Percentiles rank a stretch among this genome's conserved stretches.
phyloP scores from a whole-genome alignment of 371 early-diverging fungal species.

The Nosema muscidifuracis region DNA sequence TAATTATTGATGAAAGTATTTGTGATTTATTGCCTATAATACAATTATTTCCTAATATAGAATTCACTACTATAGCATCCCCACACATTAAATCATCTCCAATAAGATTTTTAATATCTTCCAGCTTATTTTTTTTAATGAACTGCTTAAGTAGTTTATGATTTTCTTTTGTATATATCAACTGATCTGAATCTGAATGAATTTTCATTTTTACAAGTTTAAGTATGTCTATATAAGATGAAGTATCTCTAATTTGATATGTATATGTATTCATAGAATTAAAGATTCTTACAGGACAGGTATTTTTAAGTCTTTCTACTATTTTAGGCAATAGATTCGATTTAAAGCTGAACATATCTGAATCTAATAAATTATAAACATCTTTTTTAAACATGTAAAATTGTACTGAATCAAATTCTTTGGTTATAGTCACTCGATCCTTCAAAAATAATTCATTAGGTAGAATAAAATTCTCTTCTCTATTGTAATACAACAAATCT shows the following conservation, averaged over 20 bases:
- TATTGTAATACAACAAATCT: constrained; percentile 28
- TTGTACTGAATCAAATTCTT: constrained; percentile 21
- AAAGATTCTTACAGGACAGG: constrained; percentile 25
- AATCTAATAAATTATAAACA: constrained; percentile 7
- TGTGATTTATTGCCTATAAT: constrained; percentile 2
- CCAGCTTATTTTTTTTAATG: constrained; percentile 22
- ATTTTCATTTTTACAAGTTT: constrained; percentile 4
- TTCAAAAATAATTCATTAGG: constrained; percentile 19
- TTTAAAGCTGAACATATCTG: constrained; percentile 36
- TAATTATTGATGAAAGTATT: constrained; percentile 35
- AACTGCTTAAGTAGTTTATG: constrained; percentile 20
- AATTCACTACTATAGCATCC: constrained; percentile 3
- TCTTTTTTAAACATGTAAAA: constrained; percentile 31
- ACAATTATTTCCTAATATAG: constrained; percentile 31
- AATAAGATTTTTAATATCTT: constrained; percentile 29
- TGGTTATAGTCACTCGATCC: neutral
- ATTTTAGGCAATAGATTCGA: constrained; percentile 18
- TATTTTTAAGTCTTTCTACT: constrained; percentile 9
- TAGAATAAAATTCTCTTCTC: neutral
- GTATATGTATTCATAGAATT: constrained; percentile 1
- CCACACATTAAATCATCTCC: neutral
- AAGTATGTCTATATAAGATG: constrained; percentile 9
- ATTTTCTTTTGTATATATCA: constrained; percentile 9
- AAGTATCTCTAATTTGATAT: constrained; percentile 25
- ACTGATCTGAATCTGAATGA: neutral